Evolutionary conservation across 2,329 filamentous ascomycete species (phyloP), one percentile per base, ranked within the genome.

Genomic region (Sclerotinia borealis): DNA sequence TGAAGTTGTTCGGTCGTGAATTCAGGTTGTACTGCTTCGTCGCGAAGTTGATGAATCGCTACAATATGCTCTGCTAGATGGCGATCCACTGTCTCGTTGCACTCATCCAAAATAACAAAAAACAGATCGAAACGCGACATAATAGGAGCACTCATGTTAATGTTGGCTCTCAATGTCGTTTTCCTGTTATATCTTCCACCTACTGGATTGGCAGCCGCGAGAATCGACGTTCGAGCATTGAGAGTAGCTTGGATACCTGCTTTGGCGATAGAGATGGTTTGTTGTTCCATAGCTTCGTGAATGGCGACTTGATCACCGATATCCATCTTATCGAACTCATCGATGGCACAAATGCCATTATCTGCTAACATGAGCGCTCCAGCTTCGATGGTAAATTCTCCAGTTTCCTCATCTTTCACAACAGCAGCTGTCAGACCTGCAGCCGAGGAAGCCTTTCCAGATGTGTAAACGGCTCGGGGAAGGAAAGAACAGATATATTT

Each of bases 261-360:
- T 79, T 99, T 99, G 65, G 95, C 93, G 72, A 99, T 99, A 10
- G 92, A 97, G 69, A 99, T 99, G 6, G 95, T 99, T 78, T 99
- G 95, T 80, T 99, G 95, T 84, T 99, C 95, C 95, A 99, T 99
- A 65, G 95, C 95, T 85, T 99, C 95, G 83, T 99, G 95, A 73
- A 99, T 99, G 68, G 95, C 95, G 62, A 99, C 95, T 79, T 99
- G 95, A 75, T 99, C 95, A 59, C 81, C 87, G 66, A 99, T 90
- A 72, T 99, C 95, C 95, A 99, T 99, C 80, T 99, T 99, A 85
- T 99, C 95, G 71, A 99, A 99, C 75, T 99, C 95, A 74, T 99
- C 95, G 75, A 99, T 99, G 65, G 92, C 93, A 77, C 95, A 99
- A 71, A 98, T 96, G 61, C 95, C 95, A 69, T 96, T 97, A 73